Percentiles rank a stretch among this genome's conserved stretches.
Conservation (phyloP, 2,329 filamentous ascomycete species). For the Hysterium pulicare region DNA sequence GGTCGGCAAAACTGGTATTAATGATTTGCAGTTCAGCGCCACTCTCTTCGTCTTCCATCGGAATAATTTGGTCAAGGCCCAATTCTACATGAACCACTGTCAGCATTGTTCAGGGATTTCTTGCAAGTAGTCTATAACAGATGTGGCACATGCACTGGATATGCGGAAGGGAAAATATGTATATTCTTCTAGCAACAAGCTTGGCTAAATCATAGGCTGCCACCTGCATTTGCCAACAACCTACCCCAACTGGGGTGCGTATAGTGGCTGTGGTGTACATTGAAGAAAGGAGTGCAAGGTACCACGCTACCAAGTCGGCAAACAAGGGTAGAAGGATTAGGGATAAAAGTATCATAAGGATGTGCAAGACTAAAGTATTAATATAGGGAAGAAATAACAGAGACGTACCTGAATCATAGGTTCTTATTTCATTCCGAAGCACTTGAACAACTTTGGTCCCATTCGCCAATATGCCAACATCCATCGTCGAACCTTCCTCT, state of each 20-base stretch:
- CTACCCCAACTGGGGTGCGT: no score
- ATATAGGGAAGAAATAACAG: conserved; percentile 7
- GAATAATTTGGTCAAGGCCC: conserved; percentile 83
- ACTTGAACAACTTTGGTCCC: conserved; percentile 83
- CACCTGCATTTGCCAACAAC: no score
- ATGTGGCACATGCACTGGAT: neutral
- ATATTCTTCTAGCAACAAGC: conserved; percentile 4
- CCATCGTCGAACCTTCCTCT: conserved; percentile 80
- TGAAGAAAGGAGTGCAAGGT: no score
- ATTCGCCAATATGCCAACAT: conserved; percentile 78
- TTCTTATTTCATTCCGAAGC: conserved; percentile 79
- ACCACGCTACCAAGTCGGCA: no score
- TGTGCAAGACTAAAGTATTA: neutral
- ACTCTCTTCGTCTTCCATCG: conserved; percentile 87
- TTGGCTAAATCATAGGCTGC: no score
- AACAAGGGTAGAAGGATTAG: no score
- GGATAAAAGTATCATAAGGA: neutral
- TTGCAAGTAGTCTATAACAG: no score
- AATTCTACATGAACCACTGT: conserved; percentile 68
- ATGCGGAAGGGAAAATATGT: neutral
- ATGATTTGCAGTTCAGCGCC: conserved; percentile 75
- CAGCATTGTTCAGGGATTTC: no score
- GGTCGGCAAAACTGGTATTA: conserved; percentile 80
- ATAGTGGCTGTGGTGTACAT: no score
- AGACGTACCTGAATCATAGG: conserved; percentile 79